Evolutionary conservation across 1,139 yeast genomes (phyloP).

Genomic region (Geotrichum fermentans): DNA sequence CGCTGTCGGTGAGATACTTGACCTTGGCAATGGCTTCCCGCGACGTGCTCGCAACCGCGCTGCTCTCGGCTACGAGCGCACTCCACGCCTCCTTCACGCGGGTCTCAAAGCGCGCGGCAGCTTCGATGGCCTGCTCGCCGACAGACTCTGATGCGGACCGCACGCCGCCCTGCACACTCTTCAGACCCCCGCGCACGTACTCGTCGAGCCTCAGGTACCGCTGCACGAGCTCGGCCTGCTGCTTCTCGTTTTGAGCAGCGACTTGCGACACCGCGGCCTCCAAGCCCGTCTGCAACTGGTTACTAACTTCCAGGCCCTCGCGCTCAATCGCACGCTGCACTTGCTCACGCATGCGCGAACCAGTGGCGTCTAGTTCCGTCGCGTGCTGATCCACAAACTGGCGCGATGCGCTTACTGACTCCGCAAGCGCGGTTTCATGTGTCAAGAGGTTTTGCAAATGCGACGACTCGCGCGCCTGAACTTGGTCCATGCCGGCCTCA

Average conservation of each 20-base stretch:
- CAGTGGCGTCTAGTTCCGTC: not conserved
- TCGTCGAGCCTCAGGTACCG: not conserved
- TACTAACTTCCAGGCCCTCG: constrained; percentile 4
- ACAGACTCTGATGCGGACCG: not conserved
- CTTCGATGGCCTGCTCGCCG: not conserved
- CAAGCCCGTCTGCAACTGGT: not conserved
- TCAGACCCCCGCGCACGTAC: not conserved
- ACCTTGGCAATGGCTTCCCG: not conserved
- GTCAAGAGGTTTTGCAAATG: not conserved
- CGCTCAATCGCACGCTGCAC: not conserved
- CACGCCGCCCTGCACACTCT: not conserved
- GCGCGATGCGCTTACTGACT: not conserved
- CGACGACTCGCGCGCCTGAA: not conserved
- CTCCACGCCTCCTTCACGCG: not conserved
- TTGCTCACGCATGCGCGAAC: constrained; percentile 2
- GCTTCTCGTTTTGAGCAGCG: not conserved
- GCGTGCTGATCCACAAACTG: not conserved
- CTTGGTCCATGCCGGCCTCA: constrained; percentile 3
- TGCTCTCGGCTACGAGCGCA: not conserved
- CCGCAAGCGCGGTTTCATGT: not conserved
- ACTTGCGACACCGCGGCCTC: not conserved
- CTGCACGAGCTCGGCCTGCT: not conserved
- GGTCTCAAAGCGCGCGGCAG: not conserved
- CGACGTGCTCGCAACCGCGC: not conserved
- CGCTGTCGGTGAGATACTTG: not conserved